A percentile compares a stretch with the other conserved stretches of the same genome.
phyloP scores from a whole-genome alignment of 73 alveolate genomes.

The Stentor roeselii region DNA sequence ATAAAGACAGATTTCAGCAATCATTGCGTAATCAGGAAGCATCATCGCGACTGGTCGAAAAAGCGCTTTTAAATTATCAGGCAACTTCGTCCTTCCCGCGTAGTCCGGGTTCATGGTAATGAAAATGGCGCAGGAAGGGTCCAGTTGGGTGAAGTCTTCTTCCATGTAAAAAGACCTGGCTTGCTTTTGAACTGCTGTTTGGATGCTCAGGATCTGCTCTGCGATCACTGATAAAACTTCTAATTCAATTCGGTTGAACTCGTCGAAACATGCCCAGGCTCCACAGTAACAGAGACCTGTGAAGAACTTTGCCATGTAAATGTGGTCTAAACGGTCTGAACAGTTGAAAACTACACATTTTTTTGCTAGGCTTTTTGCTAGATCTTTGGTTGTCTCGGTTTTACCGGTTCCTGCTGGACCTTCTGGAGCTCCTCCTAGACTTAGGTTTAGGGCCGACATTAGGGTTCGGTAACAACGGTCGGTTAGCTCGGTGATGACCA shows the following conservation, averaged over 20 bases:
- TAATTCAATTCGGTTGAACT: constrained; percentile 94
- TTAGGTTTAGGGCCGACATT: constrained; percentile 81
- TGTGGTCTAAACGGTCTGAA: constrained; percentile 20
- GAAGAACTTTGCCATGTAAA: constrained; percentile 96
- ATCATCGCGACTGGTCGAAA: constrained; percentile 91
- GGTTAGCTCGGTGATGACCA: constrained; percentile 90
- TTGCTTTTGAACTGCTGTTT: constrained; percentile 83
- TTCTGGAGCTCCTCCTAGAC: constrained; percentile 95
- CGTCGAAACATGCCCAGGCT: constrained; percentile 98
- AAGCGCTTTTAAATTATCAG: constrained; percentile 93
- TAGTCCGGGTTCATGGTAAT: constrained; percentile 97
- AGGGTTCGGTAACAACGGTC: constrained; percentile 89
- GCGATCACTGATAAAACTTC: constrained; percentile 98
- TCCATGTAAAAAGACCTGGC: constrained; percentile 62
- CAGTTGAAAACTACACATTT: constrained; percentile 59
- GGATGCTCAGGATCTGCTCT: constrained; percentile 81
- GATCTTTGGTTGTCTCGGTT: constrained; percentile 99
- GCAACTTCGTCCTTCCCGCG: constrained; percentile 92
- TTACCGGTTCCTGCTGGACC: constrained; percentile 96
- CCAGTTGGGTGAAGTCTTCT: constrained; percentile 55
- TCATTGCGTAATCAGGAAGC: constrained; percentile 90
- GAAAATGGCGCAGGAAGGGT: constrained; percentile 78
- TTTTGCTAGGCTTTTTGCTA: constrained; percentile 93
- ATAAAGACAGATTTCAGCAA: constrained; percentile 87
- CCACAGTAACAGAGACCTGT: constrained; percentile 94